Evolutionary conservation across 1,284 basidiomycete genomes (phyloP).

Genomic region (Cutaneotrichosporon sp.): DNA sequence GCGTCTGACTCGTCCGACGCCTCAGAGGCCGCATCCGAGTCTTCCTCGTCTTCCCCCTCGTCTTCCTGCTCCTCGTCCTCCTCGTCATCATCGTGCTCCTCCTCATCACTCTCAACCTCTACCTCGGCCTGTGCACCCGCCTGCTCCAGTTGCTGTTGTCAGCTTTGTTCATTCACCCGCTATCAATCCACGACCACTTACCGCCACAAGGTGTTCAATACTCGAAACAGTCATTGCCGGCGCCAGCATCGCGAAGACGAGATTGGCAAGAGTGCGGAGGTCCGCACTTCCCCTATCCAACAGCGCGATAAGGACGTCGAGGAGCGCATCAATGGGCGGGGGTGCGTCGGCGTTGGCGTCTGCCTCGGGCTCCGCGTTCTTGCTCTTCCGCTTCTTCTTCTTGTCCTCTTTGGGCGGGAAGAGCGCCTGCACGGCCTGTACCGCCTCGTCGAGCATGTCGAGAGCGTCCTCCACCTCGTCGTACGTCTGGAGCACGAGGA

Average conservation of each 20-base stretch:
- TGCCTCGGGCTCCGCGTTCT: conserved; percentile 20
- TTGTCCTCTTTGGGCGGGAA: conserved; percentile 10
- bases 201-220: conserved; percentile 75
- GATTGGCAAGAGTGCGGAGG: conserved; percentile 71
- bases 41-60: conserved; percentile 44
- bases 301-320: conserved; percentile 82
- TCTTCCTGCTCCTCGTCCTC: conserved; percentile 53
- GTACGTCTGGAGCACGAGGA: conserved; percentile 65
- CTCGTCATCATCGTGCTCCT: conserved; percentile 45
- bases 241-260: conserved; percentile 73
- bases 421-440: conserved; percentile 10
- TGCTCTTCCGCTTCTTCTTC: conserved; percentile 8
- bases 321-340: conserved; percentile 71
- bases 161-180: neutral
- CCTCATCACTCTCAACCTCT: conserved; percentile 30
- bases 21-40: conserved; percentile 33
- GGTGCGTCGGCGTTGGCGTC: conserved; percentile 24
- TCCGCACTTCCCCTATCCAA: conserved; percentile 81
- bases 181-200: conserved; percentile 50
- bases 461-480: conserved; percentile 58
- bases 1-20: conserved; percentile 42
- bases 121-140: conserved; percentile 17
- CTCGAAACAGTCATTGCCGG: conserved; percentile 66
- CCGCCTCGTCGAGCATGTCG: conserved; percentile 56
- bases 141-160: conserved; percentile 69